phyloP scores from a whole-genome alignment of 176 grass and related monocot genomes.

The Aechmea fasciata region DNA sequence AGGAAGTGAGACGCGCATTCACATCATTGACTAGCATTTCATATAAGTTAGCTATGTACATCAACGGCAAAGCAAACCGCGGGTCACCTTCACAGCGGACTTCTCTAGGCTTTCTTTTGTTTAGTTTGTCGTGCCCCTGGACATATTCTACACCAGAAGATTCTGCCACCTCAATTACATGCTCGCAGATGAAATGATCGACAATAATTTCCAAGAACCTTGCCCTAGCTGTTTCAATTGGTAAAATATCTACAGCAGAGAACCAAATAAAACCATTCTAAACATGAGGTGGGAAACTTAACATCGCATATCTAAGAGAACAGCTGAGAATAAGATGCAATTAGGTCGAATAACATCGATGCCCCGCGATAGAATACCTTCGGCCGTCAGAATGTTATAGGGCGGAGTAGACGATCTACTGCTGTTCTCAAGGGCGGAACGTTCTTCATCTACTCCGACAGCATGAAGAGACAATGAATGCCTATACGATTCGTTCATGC shows the following conservation, averaged over 20 bases:
- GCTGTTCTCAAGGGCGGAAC: slow-evolving; percentile 47
- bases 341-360: slow-evolving; percentile 3
- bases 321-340: not conserved
- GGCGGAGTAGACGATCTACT: slow-evolving; percentile 50
- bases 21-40: slow-evolving; percentile 72
- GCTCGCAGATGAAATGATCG: slow-evolving; percentile 58
- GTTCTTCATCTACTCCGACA: slow-evolving; percentile 54
- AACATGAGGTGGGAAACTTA: not conserved
- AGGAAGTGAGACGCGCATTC: slow-evolving; percentile 43
- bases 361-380: slow-evolving; percentile 30
- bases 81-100: slow-evolving; percentile 62
- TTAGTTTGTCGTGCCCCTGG: slow-evolving; percentile 40
- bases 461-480: slow-evolving; percentile 51
- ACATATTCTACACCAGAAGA: slow-evolving; percentile 24
- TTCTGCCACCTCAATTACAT: slow-evolving; percentile 59
- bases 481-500: slow-evolving; percentile 48
- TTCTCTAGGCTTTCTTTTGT: slow-evolving; percentile 69
- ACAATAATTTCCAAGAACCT: slow-evolving; percentile 70
- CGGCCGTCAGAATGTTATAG: slow-evolving; percentile 45
- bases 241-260: slow-evolving; percentile 49
- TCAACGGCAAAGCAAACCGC: slow-evolving; percentile 67
- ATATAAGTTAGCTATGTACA: slow-evolving; percentile 89
- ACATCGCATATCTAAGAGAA: slow-evolving; percentile 3
- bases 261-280: not conserved
- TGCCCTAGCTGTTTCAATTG: slow-evolving; percentile 55